Conservation (phyloP, 2,329 filamentous ascomycete genomes). For the Amphichorda felina region DNA sequence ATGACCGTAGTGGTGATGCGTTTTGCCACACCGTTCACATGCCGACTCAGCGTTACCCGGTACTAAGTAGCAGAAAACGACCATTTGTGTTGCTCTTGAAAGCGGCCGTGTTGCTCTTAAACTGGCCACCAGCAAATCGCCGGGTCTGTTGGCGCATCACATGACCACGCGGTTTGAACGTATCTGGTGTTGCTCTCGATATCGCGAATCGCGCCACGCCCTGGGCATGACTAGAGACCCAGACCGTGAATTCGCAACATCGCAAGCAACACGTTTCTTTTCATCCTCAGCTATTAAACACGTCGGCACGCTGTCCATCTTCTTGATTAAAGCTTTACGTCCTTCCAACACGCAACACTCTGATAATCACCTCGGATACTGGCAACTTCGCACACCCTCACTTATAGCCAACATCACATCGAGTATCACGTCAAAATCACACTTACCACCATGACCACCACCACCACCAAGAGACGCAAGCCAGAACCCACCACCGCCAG, state of each 20-base stretch:
- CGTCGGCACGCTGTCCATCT: not conserved
- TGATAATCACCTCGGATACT: no score
- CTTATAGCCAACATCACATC: not conserved
- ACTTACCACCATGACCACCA: not conserved
- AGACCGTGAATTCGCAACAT: not conserved
- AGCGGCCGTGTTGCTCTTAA: no score
- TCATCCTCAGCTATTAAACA: not conserved
- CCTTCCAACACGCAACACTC: not conserved
- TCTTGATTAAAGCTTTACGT: not conserved
- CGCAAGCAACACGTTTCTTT: no score
- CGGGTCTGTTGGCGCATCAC: constrained; percentile 1
- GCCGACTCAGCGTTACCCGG: no score
- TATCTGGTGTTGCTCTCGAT: constrained; percentile 4
- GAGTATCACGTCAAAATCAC: not conserved
- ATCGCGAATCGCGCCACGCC: not conserved
- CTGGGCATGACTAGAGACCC: not conserved
- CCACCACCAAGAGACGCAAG: not conserved
- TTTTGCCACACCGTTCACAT: no score
- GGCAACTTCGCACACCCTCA: no score
- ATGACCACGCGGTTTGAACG: not conserved
- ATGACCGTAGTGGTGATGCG: no score
- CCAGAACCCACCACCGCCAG: not conserved
- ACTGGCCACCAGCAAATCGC: no score
- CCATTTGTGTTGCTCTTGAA: no score
- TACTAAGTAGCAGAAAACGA: no score